These are phyloP conservation scores for Panellus pusillus DNA, from an alignment of 768 basidiomycete species.

Conservation along the genomic window DNA sequence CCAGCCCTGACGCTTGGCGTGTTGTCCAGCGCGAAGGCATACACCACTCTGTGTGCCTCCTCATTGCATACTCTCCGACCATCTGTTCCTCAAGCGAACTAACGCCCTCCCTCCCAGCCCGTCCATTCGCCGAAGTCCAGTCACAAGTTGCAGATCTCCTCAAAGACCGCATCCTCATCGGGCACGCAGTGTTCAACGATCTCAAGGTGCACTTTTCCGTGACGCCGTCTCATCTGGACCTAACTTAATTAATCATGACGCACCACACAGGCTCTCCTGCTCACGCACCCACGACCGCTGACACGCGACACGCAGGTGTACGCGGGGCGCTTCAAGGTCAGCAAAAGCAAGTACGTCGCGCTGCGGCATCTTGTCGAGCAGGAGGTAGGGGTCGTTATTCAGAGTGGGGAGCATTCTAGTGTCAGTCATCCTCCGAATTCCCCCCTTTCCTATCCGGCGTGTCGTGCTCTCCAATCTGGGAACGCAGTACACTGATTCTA, in stretches of 20 bases:
- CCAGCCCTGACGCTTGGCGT: too few species aligned
- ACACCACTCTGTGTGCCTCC: too few species aligned
- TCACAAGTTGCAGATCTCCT: slow-evolving; percentile 72
- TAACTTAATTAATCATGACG: background rate
- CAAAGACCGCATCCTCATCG: slow-evolving; percentile 78
- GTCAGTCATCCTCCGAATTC: slow-evolving; percentile 44
- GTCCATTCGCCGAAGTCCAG: slow-evolving; percentile 78
- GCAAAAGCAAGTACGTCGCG: slow-evolving; percentile 66
- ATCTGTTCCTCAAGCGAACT: too few species aligned
- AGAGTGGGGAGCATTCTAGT: slow-evolving; percentile 87
- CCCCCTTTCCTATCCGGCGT: too few species aligned
- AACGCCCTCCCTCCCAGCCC: slow-evolving; percentile 46
- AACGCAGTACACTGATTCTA: too few species aligned
- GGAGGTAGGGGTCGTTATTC: slow-evolving; percentile 79
- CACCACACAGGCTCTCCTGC: slow-evolving; percentile 56
- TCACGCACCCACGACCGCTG: slow-evolving; percentile 65
- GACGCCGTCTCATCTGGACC: slow-evolving; percentile 5
- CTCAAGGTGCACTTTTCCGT: slow-evolving; percentile 57
- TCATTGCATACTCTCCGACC: too few species aligned
- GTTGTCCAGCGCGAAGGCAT: too few species aligned
- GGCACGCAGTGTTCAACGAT: slow-evolving; percentile 92
- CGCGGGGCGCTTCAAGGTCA: slow-evolving; percentile 58
- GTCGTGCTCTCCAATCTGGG: too few species aligned
- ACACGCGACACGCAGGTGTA: slow-evolving; percentile 72
- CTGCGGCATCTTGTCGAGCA: slow-evolving; percentile 78